phyloP scores from a whole-genome alignment of 2,329 filamentous ascomycete species.

The Aureobasidium sp. region DNA sequence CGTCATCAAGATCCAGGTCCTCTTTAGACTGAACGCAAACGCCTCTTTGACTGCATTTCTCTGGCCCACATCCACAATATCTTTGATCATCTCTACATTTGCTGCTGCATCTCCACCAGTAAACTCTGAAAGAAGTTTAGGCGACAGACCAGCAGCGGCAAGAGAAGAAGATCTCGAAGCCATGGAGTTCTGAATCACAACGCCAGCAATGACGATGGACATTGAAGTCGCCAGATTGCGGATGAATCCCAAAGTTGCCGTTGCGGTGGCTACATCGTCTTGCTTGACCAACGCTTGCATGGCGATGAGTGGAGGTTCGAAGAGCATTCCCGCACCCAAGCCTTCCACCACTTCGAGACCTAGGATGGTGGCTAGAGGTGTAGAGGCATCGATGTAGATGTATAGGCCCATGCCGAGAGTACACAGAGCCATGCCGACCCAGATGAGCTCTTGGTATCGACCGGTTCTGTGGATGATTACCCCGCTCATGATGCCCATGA shows the following conservation, averaged over 20 bases:
- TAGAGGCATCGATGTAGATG: constrained; percentile 32
- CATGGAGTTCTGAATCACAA: constrained; percentile 43
- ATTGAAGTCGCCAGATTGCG: constrained; percentile 38
- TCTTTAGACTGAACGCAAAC: constrained; percentile 42
- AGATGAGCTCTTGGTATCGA: constrained; percentile 40
- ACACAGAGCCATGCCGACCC: constrained; percentile 35
- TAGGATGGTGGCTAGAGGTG: constrained; percentile 35
- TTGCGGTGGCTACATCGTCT: constrained; percentile 43
- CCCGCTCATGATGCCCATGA: constrained; percentile 39
- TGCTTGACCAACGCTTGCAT: constrained; percentile 46
- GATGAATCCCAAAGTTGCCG: constrained; percentile 43
- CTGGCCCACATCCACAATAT: constrained; percentile 32
- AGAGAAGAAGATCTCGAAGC: constrained; percentile 12
- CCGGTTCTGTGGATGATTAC: constrained; percentile 44
- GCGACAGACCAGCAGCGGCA: constrained; percentile 17
- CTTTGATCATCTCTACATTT: constrained; percentile 36
- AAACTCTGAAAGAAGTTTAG: constrained; percentile 27
- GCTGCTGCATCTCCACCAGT: constrained; percentile 39
- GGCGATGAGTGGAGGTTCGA: constrained; percentile 48
- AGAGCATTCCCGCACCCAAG: constrained; percentile 44
- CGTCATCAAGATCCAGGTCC: constrained; percentile 44
- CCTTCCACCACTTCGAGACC: constrained; percentile 44
- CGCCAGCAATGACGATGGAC: constrained; percentile 42
- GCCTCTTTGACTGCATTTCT: constrained; percentile 36
- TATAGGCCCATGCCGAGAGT: constrained; percentile 42